Evolutionary conservation across 495 filamentous ascomycete species (phyloP).

Genomic region (Neurospora sp.): DNA sequence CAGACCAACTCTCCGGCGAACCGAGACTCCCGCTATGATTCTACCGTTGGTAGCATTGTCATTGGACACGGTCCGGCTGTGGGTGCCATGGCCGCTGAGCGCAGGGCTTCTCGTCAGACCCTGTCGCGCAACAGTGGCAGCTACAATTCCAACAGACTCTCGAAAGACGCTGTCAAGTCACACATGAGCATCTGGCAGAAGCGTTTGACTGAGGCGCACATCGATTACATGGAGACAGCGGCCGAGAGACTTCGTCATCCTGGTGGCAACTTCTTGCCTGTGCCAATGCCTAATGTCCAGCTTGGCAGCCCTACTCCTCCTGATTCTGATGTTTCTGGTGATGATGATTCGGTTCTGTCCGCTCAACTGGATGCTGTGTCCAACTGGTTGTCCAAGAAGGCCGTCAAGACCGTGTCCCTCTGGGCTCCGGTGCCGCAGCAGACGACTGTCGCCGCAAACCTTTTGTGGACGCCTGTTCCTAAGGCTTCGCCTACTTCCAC

Average conservation of each 20-base stretch:
- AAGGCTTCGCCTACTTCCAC: slow-evolving; percentile 1
- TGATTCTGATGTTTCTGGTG: slow-evolving; percentile 30
- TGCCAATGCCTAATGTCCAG: slow-evolving; percentile 24
- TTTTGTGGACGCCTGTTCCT: slow-evolving; percentile 5
- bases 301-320: slow-evolving; percentile 42
- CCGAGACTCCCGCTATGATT: slow-evolving; percentile 18
- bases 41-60: slow-evolving; percentile 6
- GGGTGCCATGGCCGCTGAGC: slow-evolving; percentile 20
- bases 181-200: slow-evolving; percentile 22
- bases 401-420: slow-evolving; percentile 2
- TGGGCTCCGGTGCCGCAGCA: slow-evolving; percentile 11
- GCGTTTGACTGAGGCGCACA: slow-evolving; percentile 29
- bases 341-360: slow-evolving; percentile 9
- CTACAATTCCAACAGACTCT: slow-evolving; percentile 10
- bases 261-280: slow-evolving; percentile 29
- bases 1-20: slow-evolving; percentile 19
- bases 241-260: slow-evolving; percentile 25
- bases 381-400: not conserved
- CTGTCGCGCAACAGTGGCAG: slow-evolving; percentile 19
- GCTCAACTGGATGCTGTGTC: slow-evolving; percentile 19
- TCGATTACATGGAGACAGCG: slow-evolving; percentile 33
- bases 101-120: slow-evolving; percentile 24
- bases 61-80: slow-evolving; percentile 11
- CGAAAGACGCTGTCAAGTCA: slow-evolving; percentile 1
- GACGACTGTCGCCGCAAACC: not conserved